A percentile compares a stretch with the other conserved stretches of the same genome.
phyloP scores from a whole-genome alignment of 75 land plant species.

The Pinus tabuliformis region DNA sequence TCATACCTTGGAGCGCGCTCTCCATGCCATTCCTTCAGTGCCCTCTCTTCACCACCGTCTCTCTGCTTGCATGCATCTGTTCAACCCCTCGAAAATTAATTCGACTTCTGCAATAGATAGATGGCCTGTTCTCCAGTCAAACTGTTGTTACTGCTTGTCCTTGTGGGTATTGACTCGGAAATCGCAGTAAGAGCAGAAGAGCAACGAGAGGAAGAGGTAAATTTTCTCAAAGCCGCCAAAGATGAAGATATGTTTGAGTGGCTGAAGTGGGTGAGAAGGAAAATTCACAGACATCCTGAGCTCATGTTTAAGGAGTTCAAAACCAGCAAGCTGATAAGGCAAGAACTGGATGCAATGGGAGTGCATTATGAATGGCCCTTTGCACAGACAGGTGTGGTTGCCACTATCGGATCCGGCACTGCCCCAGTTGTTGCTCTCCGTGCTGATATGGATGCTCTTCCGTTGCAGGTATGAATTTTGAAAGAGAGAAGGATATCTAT shows the following conservation, averaged over 20 bases:
- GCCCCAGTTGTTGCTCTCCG: conserved; percentile 58
- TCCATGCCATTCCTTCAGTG: no score
- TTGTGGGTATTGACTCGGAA: no score
- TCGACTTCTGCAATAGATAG: no score
- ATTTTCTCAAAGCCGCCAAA: conserved; percentile 27
- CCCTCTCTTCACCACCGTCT: no score
- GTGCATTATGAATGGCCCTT: conserved; percentile 58
- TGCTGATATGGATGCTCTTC: conserved; percentile 90
- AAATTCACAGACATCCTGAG: conserved; percentile 68
- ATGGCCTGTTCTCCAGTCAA: no score
- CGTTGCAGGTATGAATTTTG: conserved; percentile 59
- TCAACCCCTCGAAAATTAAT: no score
- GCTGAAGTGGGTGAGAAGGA: conserved; percentile 51
- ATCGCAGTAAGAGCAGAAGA: no score
- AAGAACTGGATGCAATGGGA: conserved; percentile 61
- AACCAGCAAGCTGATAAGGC: conserved; percentile 61
- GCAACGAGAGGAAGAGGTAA: no score
- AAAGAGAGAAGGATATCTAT: background rate
- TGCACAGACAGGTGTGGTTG: conserved; percentile 69
- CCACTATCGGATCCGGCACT: conserved; percentile 49
- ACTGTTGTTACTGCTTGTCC: no score
- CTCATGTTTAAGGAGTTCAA: conserved; percentile 54
- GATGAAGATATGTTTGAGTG: conserved; percentile 47
- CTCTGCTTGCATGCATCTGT: no score
- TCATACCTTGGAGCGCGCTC: no score